A percentile compares a stretch with the other conserved stretches of the same genome.
phyloP scores from a whole-genome alignment of 1,284 basidiomycete genomes.

The Trametes pubescens region DNA sequence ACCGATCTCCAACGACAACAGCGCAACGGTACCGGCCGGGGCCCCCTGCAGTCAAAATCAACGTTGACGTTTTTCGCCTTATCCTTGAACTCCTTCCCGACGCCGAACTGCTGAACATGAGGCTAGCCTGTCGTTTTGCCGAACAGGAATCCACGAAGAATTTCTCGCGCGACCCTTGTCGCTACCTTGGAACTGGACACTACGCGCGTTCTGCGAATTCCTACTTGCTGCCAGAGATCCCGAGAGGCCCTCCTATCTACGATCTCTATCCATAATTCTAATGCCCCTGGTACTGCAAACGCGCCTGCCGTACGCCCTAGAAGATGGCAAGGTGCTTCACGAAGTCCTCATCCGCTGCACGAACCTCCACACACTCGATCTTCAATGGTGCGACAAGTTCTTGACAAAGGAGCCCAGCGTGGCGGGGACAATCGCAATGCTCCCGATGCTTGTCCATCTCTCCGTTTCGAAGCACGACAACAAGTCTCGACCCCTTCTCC shows the following conservation, averaged over 20 bases:
- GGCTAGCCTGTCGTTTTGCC: neutral
- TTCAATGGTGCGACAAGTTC: constrained; percentile 15
- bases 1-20: neutral
- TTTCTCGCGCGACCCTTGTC: constrained; percentile 15
- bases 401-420: constrained; percentile 1
- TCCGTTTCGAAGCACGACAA: neutral
- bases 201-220: constrained; percentile 17
- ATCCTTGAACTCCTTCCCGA: constrained; percentile 7
- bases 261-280: constrained; percentile 8
- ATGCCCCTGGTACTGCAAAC: neutral
- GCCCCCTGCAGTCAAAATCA: neutral
- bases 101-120: constrained; percentile 4
- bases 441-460: constrained; percentile 6
- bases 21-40: neutral
- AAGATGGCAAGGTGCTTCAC: neutral
- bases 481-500: neutral
- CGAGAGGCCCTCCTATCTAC: constrained; percentile 10
- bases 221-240: neutral
- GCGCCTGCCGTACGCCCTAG: neutral
- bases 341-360: constrained; percentile 3
- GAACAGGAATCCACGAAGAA: constrained; percentile 17
- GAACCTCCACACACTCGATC: constrained; percentile 7
- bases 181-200: neutral
- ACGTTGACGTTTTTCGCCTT: constrained; percentile 20
- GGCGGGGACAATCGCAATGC: neutral